Evolutionary conservation across 2,329 filamentous ascomycete genomes (phyloP), one percentile per base, ranked within the genome.

Genomic region (Botrytis tulipae): DNA sequence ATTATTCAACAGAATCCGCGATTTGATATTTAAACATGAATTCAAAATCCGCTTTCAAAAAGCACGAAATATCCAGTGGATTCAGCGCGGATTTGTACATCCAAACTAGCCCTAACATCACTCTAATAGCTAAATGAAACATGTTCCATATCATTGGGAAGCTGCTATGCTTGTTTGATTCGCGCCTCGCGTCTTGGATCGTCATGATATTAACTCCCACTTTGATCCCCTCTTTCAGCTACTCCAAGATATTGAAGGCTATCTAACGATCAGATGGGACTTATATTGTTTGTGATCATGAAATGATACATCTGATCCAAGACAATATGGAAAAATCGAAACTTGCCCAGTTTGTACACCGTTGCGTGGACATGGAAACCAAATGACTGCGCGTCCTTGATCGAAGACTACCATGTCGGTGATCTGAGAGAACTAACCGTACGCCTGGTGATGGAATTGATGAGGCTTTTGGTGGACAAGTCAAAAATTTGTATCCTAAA

Each of bases 281-380:
- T 14, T 14, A 0, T 2, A 51, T 51, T 4, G 12, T 16, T 16
- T 42, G 12, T 42, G 16, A 6, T 25, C 10, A 14, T n/a, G 48
- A 51, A 10, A 1, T 51, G 4, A 0, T 51, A 14, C 1, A 14
- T n/a, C 0, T n/a, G 5, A 51, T 51, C 0, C 22, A 9, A 25
- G 4, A 51, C 14, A 6, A 0, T 25, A 25, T 51, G 46, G 6
- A 0, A 14, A 46, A 9, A 4, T 46, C 10, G 44, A 22, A 44
- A 20, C 18, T 20, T 20, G 42, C 16, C 42, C 42, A 8, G 0
- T 44, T 8, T 46, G 8, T 22, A 25, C 4, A 1, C 10, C 7
- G 22, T 5, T 25, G 22, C 22, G 12, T 12, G 4, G 46, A 1
- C 22, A 10, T 5, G 2, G 22, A 51, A 51, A n/a, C 22, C 22